Conservation (phyloP, 306 rosid genomes). For the Vigna trinervia region DNA sequence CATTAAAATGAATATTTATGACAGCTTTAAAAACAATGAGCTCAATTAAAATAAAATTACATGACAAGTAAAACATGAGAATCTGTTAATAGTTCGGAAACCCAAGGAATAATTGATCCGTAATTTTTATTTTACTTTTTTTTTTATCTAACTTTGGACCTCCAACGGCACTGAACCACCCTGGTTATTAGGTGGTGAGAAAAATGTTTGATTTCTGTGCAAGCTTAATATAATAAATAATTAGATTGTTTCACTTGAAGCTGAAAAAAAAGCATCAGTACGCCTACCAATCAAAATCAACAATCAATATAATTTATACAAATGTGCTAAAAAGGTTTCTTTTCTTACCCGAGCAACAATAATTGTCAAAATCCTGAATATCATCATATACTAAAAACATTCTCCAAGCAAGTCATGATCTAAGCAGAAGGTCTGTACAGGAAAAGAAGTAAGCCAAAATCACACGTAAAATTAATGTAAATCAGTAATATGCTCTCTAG, state of each 20-base stretch:
- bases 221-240: not conserved
- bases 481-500: conserved; percentile 36
- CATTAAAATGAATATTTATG: too few species aligned
- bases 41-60: too few species aligned
- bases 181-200: not conserved
- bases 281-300: not conserved
- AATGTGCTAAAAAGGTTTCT: too few species aligned
- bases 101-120: not conserved
- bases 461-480: conserved; percentile 34
- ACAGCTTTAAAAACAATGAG: too few species aligned
- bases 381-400: conserved; percentile 13
- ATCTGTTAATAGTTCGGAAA: not conserved
- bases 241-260: not conserved
- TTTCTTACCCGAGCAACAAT: not conserved
- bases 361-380: conserved; percentile 1
- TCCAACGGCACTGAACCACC: not conserved
- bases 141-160: not conserved
- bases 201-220: too few species aligned
- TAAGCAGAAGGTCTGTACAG: conserved; percentile 49
- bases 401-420: conserved; percentile 1
- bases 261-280: too few species aligned
- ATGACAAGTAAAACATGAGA: too few species aligned
- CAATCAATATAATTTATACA: too few species aligned
- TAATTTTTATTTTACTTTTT: too few species aligned
- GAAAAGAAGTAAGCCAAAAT: conserved; percentile 22